Evolutionary conservation across 106 monocot species (phyloP), one percentile per base, ranked within the genome.

Genomic region (Posidonia australis): DNA sequence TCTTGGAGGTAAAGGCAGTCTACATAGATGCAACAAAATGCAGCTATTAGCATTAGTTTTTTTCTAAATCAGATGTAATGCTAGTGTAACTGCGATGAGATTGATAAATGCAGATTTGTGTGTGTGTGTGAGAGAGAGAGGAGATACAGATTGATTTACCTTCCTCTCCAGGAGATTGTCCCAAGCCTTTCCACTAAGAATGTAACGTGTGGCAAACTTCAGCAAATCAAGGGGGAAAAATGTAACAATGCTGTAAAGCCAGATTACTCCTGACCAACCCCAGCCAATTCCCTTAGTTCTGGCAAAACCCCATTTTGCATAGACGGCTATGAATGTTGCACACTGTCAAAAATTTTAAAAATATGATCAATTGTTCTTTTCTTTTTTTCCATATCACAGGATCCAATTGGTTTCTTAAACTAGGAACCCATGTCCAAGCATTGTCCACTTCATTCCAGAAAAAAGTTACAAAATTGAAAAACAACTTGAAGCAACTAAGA

Each of bases 241-340:
- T 74, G 82, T 84, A 16, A 96, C 64, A 2, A 96, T 25, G 59
- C 80, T 96, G 79, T 82, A 94, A 5, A 94, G 86, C 94, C 94
- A 94, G 51, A 94, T 84, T 0, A 94, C 78, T 58, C 94, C 94
- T 43, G 86, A 89, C 90, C 94, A 94, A 22, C 94, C 89, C 94
- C 94, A 90, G 12, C 90, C 90, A 21, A 73, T 64, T 18, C 90
- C 90, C 71, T 90, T 82, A 44, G 90, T 90, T 22, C 71, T 54
- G 10, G 86, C 90, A 60, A 96, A 96, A n/a, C 79, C 77, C 96
- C 96, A 96, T 76, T 96, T 58, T 11, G 87, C 86, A 67, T 87
- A 96, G 10, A 96, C 87, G 45, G 86, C 90, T 9, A 96, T 81
- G 21, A 87, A 67, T 13, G 96, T 96, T 11, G 90, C 90, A 42